A percentile compares a stretch with the other conserved stretches of the same genome.
phyloP scores from a whole-genome alignment of 192 early-diverging fungal species.

The Phlyctochytrium arcticum region DNA sequence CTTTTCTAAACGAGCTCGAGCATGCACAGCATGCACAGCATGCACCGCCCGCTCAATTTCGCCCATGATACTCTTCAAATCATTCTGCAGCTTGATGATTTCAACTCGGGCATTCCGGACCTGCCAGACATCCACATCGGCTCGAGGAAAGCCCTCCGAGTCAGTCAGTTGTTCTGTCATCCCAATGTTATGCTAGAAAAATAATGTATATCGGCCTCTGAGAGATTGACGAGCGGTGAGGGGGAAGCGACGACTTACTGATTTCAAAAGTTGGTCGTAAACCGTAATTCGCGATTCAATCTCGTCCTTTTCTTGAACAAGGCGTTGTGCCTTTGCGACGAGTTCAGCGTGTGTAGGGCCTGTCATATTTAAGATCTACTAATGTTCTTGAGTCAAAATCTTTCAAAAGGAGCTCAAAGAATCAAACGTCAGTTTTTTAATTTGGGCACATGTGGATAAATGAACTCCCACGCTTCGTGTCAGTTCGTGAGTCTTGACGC shows the following conservation, averaged over 20 bases:
- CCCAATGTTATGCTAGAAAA: slow-evolving; percentile 36
- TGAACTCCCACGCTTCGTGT: too few species aligned
- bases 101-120: slow-evolving; percentile 48
- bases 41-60: slow-evolving; percentile 52
- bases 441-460: too few species aligned
- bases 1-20: neutral
- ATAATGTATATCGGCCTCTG: too few species aligned
- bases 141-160: slow-evolving; percentile 59
- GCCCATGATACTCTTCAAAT: slow-evolving; percentile 50
- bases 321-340: slow-evolving; percentile 10
- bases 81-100: slow-evolving; percentile 51
- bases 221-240: too few species aligned
- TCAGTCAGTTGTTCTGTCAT: slow-evolving; percentile 55
- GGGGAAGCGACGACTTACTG: slow-evolving; percentile 11
- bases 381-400: too few species aligned
- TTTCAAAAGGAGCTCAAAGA: too few species aligned
- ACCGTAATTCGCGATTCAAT: slow-evolving; percentile 8
- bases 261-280: slow-evolving; percentile 18
- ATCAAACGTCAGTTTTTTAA: too few species aligned
- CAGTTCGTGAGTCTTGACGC: too few species aligned
- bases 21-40: slow-evolving; percentile 27
- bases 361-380: slow-evolving; percentile 24
- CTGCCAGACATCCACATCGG: slow-evolving; percentile 62
- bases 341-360: slow-evolving; percentile 12
- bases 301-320: slow-evolving; percentile 12